Percentiles rank a stretch among this genome's conserved stretches.
phyloP scores from a whole-genome alignment of 2,329 filamentous ascomycete genomes.

The Simplicillium sp. region DNA sequence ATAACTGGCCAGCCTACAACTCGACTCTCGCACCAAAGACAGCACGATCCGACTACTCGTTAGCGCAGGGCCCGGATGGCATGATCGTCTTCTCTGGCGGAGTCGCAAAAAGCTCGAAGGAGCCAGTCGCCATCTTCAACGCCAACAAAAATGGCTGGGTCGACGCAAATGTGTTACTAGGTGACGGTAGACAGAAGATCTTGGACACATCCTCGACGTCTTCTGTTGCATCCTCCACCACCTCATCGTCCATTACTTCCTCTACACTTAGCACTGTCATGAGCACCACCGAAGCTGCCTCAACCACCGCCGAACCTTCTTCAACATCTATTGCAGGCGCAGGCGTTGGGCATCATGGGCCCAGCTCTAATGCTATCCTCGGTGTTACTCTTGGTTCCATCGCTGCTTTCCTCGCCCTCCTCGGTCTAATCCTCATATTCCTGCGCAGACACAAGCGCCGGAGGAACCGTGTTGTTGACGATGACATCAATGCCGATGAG shows the following conservation, averaged over 20 bases:
- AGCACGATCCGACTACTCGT: conserved; percentile 57
- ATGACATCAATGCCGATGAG: conserved; percentile 40
- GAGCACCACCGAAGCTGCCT: conserved; percentile 13
- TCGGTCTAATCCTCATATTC: conserved; percentile 64
- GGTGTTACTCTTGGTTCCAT: conserved; percentile 79
- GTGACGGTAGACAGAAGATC: conserved; percentile 29
- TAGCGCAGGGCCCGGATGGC: conserved; percentile 58
- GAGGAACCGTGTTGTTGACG: conserved; percentile 38
- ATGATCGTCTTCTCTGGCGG: conserved; percentile 74
- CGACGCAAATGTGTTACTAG: conserved; percentile 57
- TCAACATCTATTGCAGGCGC: conserved; percentile 16
- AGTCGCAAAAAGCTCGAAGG: conserved; percentile 33
- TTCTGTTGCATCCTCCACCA: conserved; percentile 12
- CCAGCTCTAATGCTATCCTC: conserved; percentile 50
- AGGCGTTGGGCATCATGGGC: conserved; percentile 19
- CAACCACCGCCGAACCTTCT: conserved; percentile 13
- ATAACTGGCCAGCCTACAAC: conserved; percentile 73
- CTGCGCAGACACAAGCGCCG: conserved; percentile 39
- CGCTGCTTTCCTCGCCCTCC: conserved; percentile 58
- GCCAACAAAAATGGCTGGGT: conserved; percentile 68
- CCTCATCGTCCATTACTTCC: conserved; percentile 8
- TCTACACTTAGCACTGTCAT: conserved; percentile 14
- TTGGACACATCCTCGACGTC: conserved; percentile 19
- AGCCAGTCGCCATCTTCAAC: conserved; percentile 70
- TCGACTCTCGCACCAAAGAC: conserved; percentile 54